Percentiles rank a stretch among this genome's conserved stretches.
phyloP scores from a whole-genome alignment of 441 rosid species.

The Erodium texanum region DNA sequence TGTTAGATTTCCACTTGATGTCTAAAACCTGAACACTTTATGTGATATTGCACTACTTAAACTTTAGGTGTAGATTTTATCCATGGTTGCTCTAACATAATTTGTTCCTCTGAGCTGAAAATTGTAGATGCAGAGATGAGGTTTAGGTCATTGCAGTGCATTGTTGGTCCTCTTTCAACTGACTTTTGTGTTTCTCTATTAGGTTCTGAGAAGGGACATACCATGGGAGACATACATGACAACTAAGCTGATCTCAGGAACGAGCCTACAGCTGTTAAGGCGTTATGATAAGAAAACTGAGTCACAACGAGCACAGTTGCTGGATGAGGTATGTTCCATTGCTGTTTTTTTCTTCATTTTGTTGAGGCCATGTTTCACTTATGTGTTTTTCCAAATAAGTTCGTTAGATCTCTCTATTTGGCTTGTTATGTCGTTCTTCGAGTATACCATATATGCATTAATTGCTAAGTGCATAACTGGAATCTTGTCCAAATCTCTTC shows the following conservation, averaged over 20 bases:
- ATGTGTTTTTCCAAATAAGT: not conserved
- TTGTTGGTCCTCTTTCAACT: not conserved
- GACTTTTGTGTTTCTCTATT: not conserved
- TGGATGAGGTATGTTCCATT: constrained; percentile 61
- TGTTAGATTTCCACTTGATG: too few relatives aligned
- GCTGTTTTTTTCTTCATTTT: constrained; percentile 17
- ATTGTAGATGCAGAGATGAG: constrained; percentile 21
- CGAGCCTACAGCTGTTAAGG: constrained; percentile 79
- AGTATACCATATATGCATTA: not conserved
- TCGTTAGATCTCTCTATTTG: not conserved
- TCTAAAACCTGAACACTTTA: too few relatives aligned
- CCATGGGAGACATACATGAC: constrained; percentile 97
- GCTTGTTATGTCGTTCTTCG: not conserved
- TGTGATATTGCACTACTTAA: too few relatives aligned
- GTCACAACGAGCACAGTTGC: constrained; percentile 69
- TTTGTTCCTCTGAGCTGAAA: not conserved
- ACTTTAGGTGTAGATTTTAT: not conserved
- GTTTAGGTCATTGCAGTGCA: not conserved
- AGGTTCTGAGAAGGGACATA: constrained; percentile 92
- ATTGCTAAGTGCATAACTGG: not conserved
- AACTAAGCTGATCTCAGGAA: constrained; percentile 76
- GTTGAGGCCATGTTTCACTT: not conserved
- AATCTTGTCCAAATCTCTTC: not conserved
- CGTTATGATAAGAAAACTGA: constrained; percentile 74
- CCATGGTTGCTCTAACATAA: not conserved